Percentiles rank a stretch among this genome's conserved stretches.
Evolutionary conservation across 768 basidiomycete genomes (phyloP).

Genomic region (Chlorophyllum brunneum): DNA sequence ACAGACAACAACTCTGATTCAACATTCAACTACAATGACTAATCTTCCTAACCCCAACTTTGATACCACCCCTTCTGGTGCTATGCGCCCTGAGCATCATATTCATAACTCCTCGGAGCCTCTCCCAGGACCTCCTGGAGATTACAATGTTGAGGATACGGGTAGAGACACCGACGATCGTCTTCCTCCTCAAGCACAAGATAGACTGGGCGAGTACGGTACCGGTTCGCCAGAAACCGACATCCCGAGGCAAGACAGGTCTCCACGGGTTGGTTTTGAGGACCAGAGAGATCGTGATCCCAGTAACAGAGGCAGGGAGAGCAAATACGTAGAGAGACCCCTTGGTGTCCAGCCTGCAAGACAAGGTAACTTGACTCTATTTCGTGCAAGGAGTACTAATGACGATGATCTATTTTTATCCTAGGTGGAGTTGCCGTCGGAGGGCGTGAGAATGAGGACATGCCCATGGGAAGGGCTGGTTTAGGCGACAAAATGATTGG

Average conservation of each 20-base stretch:
- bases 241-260: neutral
- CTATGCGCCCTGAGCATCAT: slow-evolving; percentile 34
- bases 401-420: neutral
- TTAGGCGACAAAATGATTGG: slow-evolving; percentile 53
- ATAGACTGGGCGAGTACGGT: neutral
- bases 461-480: slow-evolving; percentile 37
- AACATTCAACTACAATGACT: neutral
- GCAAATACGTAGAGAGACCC: neutral
- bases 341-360: slow-evolving; percentile 6
- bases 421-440: slow-evolving; percentile 33
- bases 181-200: neutral
- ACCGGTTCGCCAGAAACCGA: neutral
- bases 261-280: neutral
- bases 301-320: neutral
- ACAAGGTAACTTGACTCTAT: slow-evolving; percentile 8
- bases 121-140: slow-evolving; percentile 38
- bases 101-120: slow-evolving; percentile 46
- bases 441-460: slow-evolving; percentile 22
- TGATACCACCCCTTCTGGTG: slow-evolving; percentile 3
- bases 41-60: slow-evolving; percentile 9
- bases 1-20: neutral
- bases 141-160: no score
- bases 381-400: no score
- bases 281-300: neutral
- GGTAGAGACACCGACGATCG: no score